Conservation (phyloP, 192 early-diverging fungal genomes). For the Dispira parvispora region DNA sequence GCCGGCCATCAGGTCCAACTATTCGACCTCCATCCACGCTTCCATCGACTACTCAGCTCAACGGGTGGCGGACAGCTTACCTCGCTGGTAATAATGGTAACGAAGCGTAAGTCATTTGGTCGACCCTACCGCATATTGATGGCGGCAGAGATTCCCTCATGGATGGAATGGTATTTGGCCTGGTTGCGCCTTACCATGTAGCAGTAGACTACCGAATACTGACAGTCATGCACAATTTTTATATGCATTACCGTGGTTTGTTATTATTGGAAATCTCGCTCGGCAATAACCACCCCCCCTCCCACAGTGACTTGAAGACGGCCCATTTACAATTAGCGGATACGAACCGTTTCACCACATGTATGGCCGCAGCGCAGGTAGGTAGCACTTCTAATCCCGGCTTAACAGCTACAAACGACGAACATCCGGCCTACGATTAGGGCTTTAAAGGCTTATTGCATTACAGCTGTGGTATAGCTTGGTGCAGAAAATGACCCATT, state of each 20-base stretch:
- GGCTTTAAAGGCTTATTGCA: conserved; percentile 12
- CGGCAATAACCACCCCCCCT: too few relatives aligned
- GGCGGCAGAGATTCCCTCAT: neutral
- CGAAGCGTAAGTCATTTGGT: conserved; percentile 5
- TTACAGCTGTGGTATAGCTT: neutral
- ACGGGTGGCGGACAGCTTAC: conserved; percentile 8
- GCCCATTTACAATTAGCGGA: conserved; percentile 23
- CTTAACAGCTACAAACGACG: too few relatives aligned
- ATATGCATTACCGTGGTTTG: neutral
- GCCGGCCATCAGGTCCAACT: too few relatives aligned
- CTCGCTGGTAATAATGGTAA: conserved; percentile 1
- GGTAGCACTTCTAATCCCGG: neutral
- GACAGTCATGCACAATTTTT: neutral
- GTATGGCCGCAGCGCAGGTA: conserved; percentile 18
- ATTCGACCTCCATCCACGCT: too few relatives aligned
- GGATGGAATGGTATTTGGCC: neutral
- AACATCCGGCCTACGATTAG: too few relatives aligned
- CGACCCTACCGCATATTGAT: neutral
- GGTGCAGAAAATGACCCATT: neutral
- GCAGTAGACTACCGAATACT: neutral
- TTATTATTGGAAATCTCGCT: neutral
- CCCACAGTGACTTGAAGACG: conserved; percentile 2
- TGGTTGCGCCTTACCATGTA: neutral
- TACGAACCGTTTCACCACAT: conserved; percentile 25
- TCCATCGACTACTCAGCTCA: neutral